Evolutionary conservation across 805 yeast genomes (phyloP), one percentile per base, ranked within the genome.

Genomic region (Torulaspora quercuum): DNA sequence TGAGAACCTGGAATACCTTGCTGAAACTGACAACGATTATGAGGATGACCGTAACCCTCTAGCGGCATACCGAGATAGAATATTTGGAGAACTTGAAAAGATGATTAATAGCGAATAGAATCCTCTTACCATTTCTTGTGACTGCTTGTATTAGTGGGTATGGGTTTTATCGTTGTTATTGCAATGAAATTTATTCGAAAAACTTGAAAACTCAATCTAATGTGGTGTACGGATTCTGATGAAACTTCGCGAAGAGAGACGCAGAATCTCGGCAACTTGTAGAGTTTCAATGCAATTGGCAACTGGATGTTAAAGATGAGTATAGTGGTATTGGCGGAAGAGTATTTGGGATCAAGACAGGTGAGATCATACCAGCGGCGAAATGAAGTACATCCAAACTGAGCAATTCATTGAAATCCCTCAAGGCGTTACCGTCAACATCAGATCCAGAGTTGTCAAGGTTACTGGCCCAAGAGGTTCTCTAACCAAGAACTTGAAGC

Each of bases 381-480:
- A 48, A 64, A 78, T 79, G 95, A 85, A 84, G 76, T 82, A 76
- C 85, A 78, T 85, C 63, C 84, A 80, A 70, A 80, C 92, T 50
- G 94, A 84, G 67, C 92, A 85, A 75, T 64, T 70, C 66, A 76
- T 86, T 65, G 83, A 77, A 42, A 63, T 79, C 69, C 97, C 98
- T 72, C 95, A 84, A 71, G 95, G 85, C 64, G 98, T 92, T 52
- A 75, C 82, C 60, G 84, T 92, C 58, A 70, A 73, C 67, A 90
- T 92, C 80, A 84, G 87, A 72, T 78, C 97, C 70, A 86, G 98
- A 77, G 59, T 64, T 64, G 71, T 92, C 68, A 80, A 79, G 60
- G 97, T 92, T 57, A 77, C 82, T 62, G 98, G 98, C 59, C 98
- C 98, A 75, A 89, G 97, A 78, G 98, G 98, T 73, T 75, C 77